These are phyloP conservation scores for Primulina tabacum DNA, from an alignment of 257 asterid genomes.

Conservation along the genomic window DNA sequence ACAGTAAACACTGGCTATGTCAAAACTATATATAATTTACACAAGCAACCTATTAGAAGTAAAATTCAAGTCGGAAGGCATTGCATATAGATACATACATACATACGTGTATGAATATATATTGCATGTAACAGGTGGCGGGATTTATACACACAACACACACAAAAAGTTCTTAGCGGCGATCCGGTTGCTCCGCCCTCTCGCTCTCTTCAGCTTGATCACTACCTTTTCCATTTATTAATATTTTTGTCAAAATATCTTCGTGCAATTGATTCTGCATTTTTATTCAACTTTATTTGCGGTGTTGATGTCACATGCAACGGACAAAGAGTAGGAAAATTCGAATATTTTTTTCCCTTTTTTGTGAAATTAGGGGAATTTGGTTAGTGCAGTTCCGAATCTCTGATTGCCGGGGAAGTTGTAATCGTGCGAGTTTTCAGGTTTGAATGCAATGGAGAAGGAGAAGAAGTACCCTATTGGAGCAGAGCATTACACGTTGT, in stretches of 20 bases:
- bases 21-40: no score
- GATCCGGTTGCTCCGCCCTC: background rate
- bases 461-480: constrained; percentile 88
- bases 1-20: no score
- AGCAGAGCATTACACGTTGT: constrained; percentile 67
- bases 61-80: no score
- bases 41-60: no score
- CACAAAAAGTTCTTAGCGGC: background rate
- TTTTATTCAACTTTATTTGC: background rate
- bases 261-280: no score
- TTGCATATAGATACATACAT: no score
- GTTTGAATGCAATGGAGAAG: constrained; percentile 39
- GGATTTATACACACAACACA: background rate
- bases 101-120: no score
- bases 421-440: background rate
- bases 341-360: background rate
- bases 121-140: background rate
- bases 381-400: background rate
- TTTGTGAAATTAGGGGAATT: background rate
- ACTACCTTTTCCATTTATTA: background rate
- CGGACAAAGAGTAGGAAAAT: background rate
- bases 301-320: background rate
- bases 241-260: background rate
- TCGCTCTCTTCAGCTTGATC: background rate
- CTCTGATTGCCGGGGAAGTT: background rate